phyloP scores from a whole-genome alignment of 1,139 yeast genomes.

The Yamadazyma buinensis region DNA sequence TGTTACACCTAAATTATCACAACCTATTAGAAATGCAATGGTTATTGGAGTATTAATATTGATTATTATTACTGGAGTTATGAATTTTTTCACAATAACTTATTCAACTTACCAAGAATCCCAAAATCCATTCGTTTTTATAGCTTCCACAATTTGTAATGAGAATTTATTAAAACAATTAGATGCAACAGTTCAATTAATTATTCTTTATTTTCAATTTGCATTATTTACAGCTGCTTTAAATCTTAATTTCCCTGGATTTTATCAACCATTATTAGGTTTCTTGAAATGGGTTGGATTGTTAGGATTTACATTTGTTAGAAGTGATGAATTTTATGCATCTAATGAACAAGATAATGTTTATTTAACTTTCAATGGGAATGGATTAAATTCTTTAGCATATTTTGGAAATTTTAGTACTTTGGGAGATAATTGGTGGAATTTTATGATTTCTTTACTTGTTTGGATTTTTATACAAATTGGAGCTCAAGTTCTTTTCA shows the following conservation, averaged over 20 bases:
- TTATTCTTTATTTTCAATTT: slow-evolving; percentile 53
- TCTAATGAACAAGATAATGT: slow-evolving; percentile 27
- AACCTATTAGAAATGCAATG: slow-evolving; percentile 30
- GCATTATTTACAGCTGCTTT: slow-evolving; percentile 56
- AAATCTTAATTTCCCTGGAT: slow-evolving; percentile 60
- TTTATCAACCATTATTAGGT: slow-evolving; percentile 53
- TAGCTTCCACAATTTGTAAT: slow-evolving; percentile 61
- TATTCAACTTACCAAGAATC: slow-evolving; percentile 64
- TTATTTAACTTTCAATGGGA: slow-evolving; percentile 29
- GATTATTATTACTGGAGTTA: slow-evolving; percentile 38
- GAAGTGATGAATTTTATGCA: slow-evolving; percentile 10
- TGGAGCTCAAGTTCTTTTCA: slow-evolving; percentile 16
- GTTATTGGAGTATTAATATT: slow-evolving; percentile 38
- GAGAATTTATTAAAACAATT: slow-evolving; percentile 52
- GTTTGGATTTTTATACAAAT: slow-evolving; percentile 27
- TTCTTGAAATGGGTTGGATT: slow-evolving; percentile 36
- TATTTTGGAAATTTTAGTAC: slow-evolving; percentile 24
- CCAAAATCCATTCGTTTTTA: slow-evolving; percentile 51
- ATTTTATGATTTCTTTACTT: slow-evolving; percentile 34
- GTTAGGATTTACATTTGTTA: slow-evolving; percentile 25
- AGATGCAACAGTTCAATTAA: slow-evolving; percentile 52
- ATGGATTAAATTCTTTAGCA: slow-evolving; percentile 32
- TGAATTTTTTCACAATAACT: slow-evolving; percentile 42
- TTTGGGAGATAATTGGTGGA: slow-evolving; percentile 36
- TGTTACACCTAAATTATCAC: slow-evolving; percentile 46